Evolutionary conservation across 2,329 filamentous ascomycete genomes (phyloP), one percentile per base, ranked within the genome.

Genomic region (Hypoxylon sp.): DNA sequence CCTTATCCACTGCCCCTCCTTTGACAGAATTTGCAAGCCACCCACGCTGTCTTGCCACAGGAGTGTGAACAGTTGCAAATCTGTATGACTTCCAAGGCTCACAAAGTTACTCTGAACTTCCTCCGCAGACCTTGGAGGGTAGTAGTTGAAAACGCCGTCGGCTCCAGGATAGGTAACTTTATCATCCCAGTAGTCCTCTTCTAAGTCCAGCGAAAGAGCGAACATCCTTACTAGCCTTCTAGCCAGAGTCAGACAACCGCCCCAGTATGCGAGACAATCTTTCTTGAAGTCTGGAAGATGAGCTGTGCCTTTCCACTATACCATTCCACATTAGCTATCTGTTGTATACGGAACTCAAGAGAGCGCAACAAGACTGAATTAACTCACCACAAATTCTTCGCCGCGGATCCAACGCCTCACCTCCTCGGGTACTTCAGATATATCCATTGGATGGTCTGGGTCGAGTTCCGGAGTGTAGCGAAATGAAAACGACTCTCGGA

Each of bases 151-250:
- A 2, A 79, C 81, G 17, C 80, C 73, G 4, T 80, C 77, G 6
- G 80, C 80, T 35, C 82, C 87, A 0, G 88, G 88, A 68, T 86
- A 83, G 0, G 81, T 83, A 17, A 84, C 83, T 58, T 87, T 84
- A 2, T 78, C 77, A 66, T 89, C 87, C 72, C 89, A 89, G 60
- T 85, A 85, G 35, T 82, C 73, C 71, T 90, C 87, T 0, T 83
- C 80, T 2, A 89, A 78, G 10, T 82, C 82, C 1, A 90, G 79
- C 3, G 83, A 84, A 2, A 90, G 79, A 0, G 88, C 87, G 71
- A 90, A 88, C 6, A 83, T 77, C 3, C 80, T 79, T 2, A 87
- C 82, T 32, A 90, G 74, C 37, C 80, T 81, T 21, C 88, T 80
- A 0, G 87, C 84, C 1, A 90, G 79, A 0, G 70, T 78, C 10